Conservation (phyloP, 306 rosid genomes). For the Vigna trinervia region DNA sequence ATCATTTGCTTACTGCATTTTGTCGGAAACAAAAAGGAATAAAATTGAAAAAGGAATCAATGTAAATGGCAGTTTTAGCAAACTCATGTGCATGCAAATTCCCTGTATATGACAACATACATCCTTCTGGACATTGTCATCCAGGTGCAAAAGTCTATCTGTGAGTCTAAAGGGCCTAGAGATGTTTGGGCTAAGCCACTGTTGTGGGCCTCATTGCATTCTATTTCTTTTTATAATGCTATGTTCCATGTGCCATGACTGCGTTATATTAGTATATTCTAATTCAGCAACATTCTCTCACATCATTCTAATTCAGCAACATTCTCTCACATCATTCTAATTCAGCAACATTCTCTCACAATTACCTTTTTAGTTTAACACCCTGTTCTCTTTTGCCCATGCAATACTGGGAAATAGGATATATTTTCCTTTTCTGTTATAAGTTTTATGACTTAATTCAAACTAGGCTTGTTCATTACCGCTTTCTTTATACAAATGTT, state of each 20-base stretch:
- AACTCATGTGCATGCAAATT: no score
- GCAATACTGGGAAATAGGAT: background rate
- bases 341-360: slow-evolving; percentile 3
- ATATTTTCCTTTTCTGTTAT: background rate
- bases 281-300: no score
- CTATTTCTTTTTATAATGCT: background rate
- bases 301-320: background rate
- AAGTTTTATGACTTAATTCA: slow-evolving; percentile 21
- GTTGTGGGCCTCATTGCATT: no score
- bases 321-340: slow-evolving; percentile 2
- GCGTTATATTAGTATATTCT: background rate
- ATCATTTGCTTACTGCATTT: no score
- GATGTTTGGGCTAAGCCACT: no score
- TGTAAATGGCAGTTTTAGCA: no score
- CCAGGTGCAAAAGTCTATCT: no score
- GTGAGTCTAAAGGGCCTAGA: no score
- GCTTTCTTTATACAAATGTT: background rate
- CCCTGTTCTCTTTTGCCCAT: slow-evolving; percentile 20
- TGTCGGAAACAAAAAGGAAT: no score
- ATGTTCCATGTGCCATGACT: background rate
- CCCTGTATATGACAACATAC: no score
- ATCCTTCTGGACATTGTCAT: no score
- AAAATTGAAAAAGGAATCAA: no score
- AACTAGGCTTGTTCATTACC: slow-evolving; percentile 25
- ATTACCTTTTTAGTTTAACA: background rate